Base-by-base conservation (phyloP, 352 stramenopile species). In the Pythium coloratum region DNA sequence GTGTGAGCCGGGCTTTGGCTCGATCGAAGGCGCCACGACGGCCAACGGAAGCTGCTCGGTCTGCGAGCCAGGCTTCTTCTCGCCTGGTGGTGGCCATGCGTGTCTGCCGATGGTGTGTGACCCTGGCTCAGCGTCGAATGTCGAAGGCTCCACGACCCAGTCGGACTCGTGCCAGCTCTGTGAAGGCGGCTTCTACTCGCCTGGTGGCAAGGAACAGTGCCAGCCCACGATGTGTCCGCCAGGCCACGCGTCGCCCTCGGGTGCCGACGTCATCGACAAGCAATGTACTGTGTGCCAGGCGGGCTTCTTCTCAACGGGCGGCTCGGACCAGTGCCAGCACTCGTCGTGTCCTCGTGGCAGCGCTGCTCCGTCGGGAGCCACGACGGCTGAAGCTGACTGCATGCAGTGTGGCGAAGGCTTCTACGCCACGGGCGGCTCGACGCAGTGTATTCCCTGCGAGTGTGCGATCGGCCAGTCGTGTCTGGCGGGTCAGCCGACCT, bases 341-440 rank as follows among this genome's bases (percentile, higher is more conserved):
- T 70, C 76, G 24, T 63, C 36, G 33, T 86, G 77, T 56, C 66
- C 67, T 16, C 68, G 73, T 8, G 78, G 78, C 55, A 72, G 55
- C 6, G 73, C 78, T 2, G 69, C 78, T 0, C 76, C 76, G 9
- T 42, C 74, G 0, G 78, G 78, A 0, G 70, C 76, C 6, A 69
- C 64, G 18, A 75, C 68, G 2, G 49, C 40, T 1, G 56, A 44
- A 13, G 66, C 64, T 5, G 69, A 83, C 53, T 86, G 78, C 49
- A 62, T 77, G 26, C 40, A 73, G 20, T 86, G 78, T 30, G 67
- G 70, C 20, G 78, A 82, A 34, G 78, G 77, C 1, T 82, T 74
- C 53, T 83, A 84, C 68, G 83, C 78, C 20, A 81, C 78, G 0
- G 78, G 78, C 13, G 78, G 76, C 10, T 74, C 76, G 16, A 84